Evolutionary conservation across 2,329 filamentous ascomycete genomes (phyloP).

Genomic region (Pyricularia pennisetigena): DNA sequence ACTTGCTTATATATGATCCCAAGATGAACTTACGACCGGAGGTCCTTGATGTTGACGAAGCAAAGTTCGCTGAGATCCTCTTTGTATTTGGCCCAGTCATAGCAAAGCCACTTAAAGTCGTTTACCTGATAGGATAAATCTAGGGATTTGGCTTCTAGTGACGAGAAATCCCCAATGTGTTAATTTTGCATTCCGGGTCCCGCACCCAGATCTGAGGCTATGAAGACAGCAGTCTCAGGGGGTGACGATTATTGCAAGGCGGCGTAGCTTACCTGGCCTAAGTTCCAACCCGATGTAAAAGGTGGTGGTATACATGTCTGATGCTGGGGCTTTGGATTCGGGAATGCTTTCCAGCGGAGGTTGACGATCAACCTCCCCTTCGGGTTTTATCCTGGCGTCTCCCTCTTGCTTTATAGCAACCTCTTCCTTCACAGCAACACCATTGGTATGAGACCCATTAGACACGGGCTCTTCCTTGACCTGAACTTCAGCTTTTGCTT

Average conservation of each 20-base stretch:
- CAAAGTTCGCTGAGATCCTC: constrained; percentile 47
- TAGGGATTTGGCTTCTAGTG: constrained; percentile 54
- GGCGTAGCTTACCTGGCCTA: constrained; percentile 50
- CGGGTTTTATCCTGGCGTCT: constrained; percentile 11
- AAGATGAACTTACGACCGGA: constrained; percentile 60
- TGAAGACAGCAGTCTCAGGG: background rate
- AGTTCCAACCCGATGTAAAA: constrained; percentile 90
- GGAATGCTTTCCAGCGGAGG: constrained; percentile 1
- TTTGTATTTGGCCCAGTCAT: constrained; percentile 65
- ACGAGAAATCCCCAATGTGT: background rate
- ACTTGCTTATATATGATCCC: background rate
- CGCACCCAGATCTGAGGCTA: background rate
- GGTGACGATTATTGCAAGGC: background rate
- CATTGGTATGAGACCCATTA: constrained; percentile 20
- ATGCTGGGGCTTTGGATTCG: constrained; percentile 11
- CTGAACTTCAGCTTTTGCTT: constrained; percentile 34
- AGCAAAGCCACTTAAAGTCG: constrained; percentile 79
- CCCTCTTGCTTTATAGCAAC: constrained; percentile 7
- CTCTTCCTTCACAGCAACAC: constrained; percentile 15
- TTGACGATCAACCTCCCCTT: constrained; percentile 10
- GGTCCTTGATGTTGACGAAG: constrained; percentile 71
- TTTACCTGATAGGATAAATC: constrained; percentile 75
- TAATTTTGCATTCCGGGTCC: background rate
- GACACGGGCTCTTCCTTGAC: constrained; percentile 24
- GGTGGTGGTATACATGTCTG: constrained; percentile 72